These are phyloP conservation scores for Acacia confusa DNA, from an alignment of 306 rosid genomes.

Conservation along the genomic window DNA sequence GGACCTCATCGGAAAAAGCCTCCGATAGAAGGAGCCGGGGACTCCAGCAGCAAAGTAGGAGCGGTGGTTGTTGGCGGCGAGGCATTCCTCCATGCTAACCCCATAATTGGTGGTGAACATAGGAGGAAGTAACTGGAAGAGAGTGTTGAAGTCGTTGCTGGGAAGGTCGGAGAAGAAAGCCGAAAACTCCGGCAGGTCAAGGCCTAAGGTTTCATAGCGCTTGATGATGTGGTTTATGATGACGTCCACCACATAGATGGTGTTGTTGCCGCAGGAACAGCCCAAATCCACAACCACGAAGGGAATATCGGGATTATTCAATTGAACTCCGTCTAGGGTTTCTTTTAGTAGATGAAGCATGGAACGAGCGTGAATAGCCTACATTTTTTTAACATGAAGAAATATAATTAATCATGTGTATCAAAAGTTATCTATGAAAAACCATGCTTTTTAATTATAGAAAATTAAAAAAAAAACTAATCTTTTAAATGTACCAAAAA, in stretches of 20 bases:
- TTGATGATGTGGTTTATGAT: slow-evolving; percentile 79
- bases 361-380: slow-evolving; percentile 90
- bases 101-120: slow-evolving; percentile 45
- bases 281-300: slow-evolving; percentile 91
- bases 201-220: slow-evolving; percentile 70
- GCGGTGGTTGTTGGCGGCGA: slow-evolving; percentile 77
- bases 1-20: slow-evolving; percentile 84
- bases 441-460: neutral
- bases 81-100: slow-evolving; percentile 93
- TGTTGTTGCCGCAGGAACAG: slow-evolving; percentile 89
- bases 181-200: slow-evolving; percentile 76
- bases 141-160: slow-evolving; percentile 89
- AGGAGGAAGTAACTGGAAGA: slow-evolving; percentile 89
- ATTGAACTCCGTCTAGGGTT: slow-evolving; percentile 64
- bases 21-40: slow-evolving; percentile 84
- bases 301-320: slow-evolving; percentile 48
- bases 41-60: slow-evolving; percentile 92
- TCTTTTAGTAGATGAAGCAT: slow-evolving; percentile 92
- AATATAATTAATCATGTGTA: neutral
- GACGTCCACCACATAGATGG: slow-evolving; percentile 70
- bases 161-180: slow-evolving; percentile 98
- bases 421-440: neutral
- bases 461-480: no score
- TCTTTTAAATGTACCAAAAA: neutral
- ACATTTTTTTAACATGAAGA: neutral